Percentiles rank a stretch among this genome's conserved stretches.
Conservation (phyloP, 192 early-diverging fungal species). For the Entophlyctis luteolus region DNA sequence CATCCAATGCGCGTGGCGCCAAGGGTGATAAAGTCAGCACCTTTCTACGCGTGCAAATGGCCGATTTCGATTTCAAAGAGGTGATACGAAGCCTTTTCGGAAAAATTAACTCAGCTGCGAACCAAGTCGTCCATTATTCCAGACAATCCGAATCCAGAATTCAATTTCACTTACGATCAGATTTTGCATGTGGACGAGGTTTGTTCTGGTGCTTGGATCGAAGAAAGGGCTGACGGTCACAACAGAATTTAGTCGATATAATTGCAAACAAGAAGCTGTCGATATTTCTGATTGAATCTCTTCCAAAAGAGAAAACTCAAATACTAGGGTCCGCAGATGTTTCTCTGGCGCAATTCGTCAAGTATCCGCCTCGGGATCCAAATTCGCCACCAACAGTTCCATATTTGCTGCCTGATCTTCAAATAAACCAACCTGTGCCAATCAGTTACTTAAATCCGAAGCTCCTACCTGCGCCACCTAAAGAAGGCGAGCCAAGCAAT, state of each 20-base stretch:
- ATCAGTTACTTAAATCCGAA: slow-evolving; percentile 44
- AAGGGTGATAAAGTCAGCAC: slow-evolving; percentile 53
- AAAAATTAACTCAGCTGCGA: neutral
- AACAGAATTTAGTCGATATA: slow-evolving; percentile 53
- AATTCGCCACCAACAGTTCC: slow-evolving; percentile 30
- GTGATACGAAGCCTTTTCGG: slow-evolving; percentile 12
- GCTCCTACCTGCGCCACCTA: slow-evolving; percentile 36
- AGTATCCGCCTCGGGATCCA: slow-evolving; percentile 42
- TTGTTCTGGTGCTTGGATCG: neutral
- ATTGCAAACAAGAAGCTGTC: slow-evolving; percentile 51
- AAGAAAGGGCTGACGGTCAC: neutral
- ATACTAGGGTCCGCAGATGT: slow-evolving; percentile 50
- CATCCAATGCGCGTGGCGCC: slow-evolving; percentile 44
- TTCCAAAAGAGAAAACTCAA: slow-evolving; percentile 62
- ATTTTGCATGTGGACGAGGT: slow-evolving; percentile 56
- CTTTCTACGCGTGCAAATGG: slow-evolving; percentile 53
- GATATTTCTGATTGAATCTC: slow-evolving; percentile 52
- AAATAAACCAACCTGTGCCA: slow-evolving; percentile 31
- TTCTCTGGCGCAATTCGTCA: slow-evolving; percentile 41
- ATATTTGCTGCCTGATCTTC: slow-evolving; percentile 28
- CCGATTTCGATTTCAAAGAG: slow-evolving; percentile 58
- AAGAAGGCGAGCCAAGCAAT: slow-evolving; percentile 38
- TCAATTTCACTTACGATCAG: slow-evolving; percentile 42
- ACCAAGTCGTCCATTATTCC: slow-evolving; percentile 42
- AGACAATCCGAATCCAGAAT: slow-evolving; percentile 51